Percentiles rank a stretch among this genome's conserved stretches.
These are phyloP conservation scores for Alnus glutinosa DNA, from an alignment of 306 rosid species.

Conservation along the genomic window DNA sequence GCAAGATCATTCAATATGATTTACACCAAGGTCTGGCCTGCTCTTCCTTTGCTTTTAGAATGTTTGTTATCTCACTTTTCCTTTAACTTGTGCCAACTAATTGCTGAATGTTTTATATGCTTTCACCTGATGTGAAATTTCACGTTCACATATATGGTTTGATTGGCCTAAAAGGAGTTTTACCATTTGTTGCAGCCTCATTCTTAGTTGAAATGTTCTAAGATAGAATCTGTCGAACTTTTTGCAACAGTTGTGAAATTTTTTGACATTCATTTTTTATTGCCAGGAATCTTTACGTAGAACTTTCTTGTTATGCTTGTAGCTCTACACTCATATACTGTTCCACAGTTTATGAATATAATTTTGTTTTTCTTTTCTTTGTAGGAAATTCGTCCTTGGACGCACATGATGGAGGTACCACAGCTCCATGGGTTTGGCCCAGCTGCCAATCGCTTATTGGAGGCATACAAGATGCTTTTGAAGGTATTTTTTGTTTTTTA, in stretches of 20 bases:
- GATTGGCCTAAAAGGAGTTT: neutral
- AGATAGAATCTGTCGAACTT: neutral
- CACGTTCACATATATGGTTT: neutral
- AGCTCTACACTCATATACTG: neutral
- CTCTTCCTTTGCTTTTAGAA: neutral
- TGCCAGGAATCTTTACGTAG: neutral
- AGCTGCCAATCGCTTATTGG: constrained; percentile 91
- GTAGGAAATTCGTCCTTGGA: constrained; percentile 99
- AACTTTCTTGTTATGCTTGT: neutral
- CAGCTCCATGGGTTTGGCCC: constrained; percentile 99
- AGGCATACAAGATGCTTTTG: constrained; percentile 93
- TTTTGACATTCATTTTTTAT: neutral
- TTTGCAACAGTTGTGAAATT: neutral
- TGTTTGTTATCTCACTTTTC: neutral
- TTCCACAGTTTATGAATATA: constrained; percentile 1
- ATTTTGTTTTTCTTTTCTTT: neutral
- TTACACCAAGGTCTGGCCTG: constrained; percentile 73
- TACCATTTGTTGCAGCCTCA: constrained; percentile 3
- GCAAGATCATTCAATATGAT: constrained; percentile 87
- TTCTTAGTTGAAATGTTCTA: neutral
- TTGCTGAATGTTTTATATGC: neutral
- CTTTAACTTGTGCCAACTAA: neutral
- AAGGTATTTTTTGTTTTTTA: constrained; percentile 50
- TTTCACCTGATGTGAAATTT: neutral
- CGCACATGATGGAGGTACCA: constrained; percentile 99